Evolutionary conservation across 768 basidiomycete genomes (phyloP).

Genomic region (Suillus placidus): DNA sequence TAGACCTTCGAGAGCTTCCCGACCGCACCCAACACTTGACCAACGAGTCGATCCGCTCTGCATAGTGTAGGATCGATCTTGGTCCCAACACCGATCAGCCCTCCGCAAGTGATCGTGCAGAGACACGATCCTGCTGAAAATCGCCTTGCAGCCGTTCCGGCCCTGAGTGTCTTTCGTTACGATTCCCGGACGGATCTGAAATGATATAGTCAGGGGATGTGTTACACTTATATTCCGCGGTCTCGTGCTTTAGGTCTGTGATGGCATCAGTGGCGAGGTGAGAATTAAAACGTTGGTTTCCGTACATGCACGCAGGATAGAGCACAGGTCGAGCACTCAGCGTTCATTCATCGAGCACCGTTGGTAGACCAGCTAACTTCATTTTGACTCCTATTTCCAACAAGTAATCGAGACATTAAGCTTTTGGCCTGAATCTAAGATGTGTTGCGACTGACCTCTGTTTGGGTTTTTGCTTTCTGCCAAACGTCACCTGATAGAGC

Average conservation of each 20-base stretch:
- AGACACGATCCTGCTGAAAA: no score
- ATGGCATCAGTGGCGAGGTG: background rate
- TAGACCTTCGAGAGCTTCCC: no score
- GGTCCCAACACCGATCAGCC: no score
- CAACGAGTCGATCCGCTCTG: no score
- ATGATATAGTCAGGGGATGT: background rate
- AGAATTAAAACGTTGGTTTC: background rate
- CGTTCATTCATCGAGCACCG: constrained; percentile 35
- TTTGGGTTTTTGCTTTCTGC: constrained; percentile 89
- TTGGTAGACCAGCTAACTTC: constrained; percentile 63
- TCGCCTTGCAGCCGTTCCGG: no score
- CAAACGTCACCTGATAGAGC: constrained; percentile 56
- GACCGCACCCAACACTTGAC: no score
- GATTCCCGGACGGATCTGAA: background rate
- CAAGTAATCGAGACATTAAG: constrained; percentile 44
- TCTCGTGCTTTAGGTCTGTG: background rate
- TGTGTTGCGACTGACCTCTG: constrained; percentile 53
- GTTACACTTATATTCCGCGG: background rate
- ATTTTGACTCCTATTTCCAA: constrained; percentile 88
- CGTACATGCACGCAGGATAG: background rate
- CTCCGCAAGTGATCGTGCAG: no score
- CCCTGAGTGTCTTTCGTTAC: no score
- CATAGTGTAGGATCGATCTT: no score
- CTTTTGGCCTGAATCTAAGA: constrained; percentile 4
- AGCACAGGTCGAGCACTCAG: constrained; percentile 9